These are phyloP conservation scores for Talaromyces stipitatus DNA, from an alignment of 495 filamentous ascomycete genomes.

Conservation along the genomic window DNA sequence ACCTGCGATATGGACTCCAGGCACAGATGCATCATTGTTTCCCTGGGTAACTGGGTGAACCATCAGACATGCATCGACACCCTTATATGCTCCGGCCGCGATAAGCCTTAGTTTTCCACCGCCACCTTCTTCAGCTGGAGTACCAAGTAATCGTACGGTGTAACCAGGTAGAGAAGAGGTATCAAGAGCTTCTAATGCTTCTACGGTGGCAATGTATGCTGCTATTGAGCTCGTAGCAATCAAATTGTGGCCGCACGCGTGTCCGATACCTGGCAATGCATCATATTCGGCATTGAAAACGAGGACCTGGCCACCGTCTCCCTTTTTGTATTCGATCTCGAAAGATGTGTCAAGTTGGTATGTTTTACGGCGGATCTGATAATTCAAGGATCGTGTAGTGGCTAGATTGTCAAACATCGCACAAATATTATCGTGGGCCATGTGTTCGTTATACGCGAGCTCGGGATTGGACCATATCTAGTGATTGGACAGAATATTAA, in stretches of 20 bases:
- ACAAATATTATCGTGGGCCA: constrained; percentile 46
- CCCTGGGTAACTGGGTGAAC: constrained; percentile 41
- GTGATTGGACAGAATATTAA: not conserved
- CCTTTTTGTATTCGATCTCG: constrained; percentile 44
- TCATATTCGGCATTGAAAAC: constrained; percentile 55
- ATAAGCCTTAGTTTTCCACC: constrained; percentile 44
- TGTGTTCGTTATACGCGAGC: constrained; percentile 44
- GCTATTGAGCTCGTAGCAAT: constrained; percentile 39
- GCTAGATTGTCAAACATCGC: constrained; percentile 30
- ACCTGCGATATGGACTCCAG: constrained; percentile 20
- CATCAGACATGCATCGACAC: constrained; percentile 44
- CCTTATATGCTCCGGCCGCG: constrained; percentile 39
- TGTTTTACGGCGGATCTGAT: constrained; percentile 30
- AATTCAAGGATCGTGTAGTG: constrained; percentile 10
- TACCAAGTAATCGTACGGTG: constrained; percentile 33
- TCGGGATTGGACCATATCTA: constrained; percentile 46
- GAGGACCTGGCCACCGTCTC: constrained; percentile 38
- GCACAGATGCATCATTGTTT: constrained; percentile 13
- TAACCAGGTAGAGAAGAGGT: constrained; percentile 8
- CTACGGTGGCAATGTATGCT: constrained; percentile 29
- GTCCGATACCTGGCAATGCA: constrained; percentile 36
- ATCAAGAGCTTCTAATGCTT: constrained; percentile 15
- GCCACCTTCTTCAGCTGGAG: constrained; percentile 32
- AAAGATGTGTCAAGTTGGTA: constrained; percentile 51
- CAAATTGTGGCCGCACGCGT: constrained; percentile 42